A percentile compares a stretch with the other conserved stretches of the same genome.
These are phyloP conservation scores for Prunus dulcis DNA, from an alignment of 306 rosid genomes.

Conservation along the genomic window DNA sequence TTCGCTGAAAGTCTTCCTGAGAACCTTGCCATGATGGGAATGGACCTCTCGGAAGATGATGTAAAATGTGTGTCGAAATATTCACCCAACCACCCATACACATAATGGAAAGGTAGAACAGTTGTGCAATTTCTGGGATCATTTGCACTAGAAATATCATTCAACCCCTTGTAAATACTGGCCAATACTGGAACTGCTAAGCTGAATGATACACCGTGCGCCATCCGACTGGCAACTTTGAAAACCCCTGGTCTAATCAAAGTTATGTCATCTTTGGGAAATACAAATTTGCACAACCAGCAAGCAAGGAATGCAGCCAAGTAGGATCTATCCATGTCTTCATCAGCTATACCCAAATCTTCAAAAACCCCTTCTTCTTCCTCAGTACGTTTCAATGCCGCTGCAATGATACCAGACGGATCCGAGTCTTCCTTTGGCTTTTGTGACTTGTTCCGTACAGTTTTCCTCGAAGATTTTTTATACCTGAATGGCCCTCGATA, in stretches of 20 bases:
- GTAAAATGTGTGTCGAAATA: background rate
- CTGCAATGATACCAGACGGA: background rate
- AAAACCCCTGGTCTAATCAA: background rate
- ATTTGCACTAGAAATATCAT: background rate
- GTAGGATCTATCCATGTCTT: background rate
- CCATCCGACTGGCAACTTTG: background rate
- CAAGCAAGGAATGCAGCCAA: background rate
- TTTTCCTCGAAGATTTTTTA: background rate
- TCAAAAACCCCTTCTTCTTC: background rate
- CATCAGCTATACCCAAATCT: background rate
- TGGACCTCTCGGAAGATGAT: too few relatives aligned
- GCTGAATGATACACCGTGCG: rapidly evolving
- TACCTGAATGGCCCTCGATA: background rate
- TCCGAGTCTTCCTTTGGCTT: background rate
- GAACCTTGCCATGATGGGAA: too few relatives aligned
- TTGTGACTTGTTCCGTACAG: background rate
- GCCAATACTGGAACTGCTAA: background rate
- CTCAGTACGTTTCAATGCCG: rapidly evolving
- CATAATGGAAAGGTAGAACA: background rate
- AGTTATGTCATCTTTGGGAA: background rate
- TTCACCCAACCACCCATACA: background rate
- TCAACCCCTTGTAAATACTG: background rate
- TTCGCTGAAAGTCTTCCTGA: too few relatives aligned
- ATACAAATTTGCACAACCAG: background rate
- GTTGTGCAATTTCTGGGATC: too few relatives aligned